phyloP scores from a whole-genome alignment of 2,329 filamentous ascomycete genomes.

The Westerdykella aurantiaca region DNA sequence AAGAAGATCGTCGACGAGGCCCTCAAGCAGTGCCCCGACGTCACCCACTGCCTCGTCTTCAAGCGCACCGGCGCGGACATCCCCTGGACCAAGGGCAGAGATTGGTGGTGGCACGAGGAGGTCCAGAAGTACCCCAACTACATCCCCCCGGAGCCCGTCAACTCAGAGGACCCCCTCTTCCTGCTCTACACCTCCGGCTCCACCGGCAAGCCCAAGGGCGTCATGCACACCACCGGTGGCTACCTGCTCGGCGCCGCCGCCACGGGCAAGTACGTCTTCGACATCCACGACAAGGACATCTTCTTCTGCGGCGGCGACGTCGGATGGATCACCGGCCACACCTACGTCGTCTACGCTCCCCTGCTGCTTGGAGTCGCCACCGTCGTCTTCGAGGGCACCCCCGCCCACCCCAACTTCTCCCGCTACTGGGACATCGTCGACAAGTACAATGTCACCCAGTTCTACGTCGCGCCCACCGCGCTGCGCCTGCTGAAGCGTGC shows the following conservation, averaged over 20 bases:
- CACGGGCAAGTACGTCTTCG: conserved; percentile 97
- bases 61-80: conserved; percentile 92
- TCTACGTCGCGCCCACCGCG: conserved; percentile 96
- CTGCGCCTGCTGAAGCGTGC: conserved; percentile 91
- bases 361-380: conserved; percentile 88
- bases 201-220: conserved; percentile 97
- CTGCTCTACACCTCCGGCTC: conserved; percentile 96
- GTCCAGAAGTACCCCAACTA: conserved; percentile 94
- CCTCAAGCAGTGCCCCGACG: conserved; percentile 88
- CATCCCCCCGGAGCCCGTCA: conserved; percentile 81
- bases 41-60: conserved; percentile 81
- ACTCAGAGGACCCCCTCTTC: conserved; percentile 93
- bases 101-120: conserved; percentile 99
- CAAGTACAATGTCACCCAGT: conserved; percentile 91
- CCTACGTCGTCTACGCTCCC: conserved; percentile 95
- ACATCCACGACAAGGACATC: conserved; percentile 86
- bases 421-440: conserved; percentile 98
- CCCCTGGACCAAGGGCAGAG: conserved; percentile 81
- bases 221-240: conserved; percentile 94
- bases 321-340: conserved; percentile 98
- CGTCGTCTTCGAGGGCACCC: conserved; percentile 96
- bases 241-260: conserved; percentile 90
- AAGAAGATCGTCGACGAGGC: conserved; percentile 99
- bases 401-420: conserved; percentile 95
- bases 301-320: conserved; percentile 99